Evolutionary conservation across 2,329 filamentous ascomycete genomes (phyloP).

Genomic region (Fusarium sp.): DNA sequence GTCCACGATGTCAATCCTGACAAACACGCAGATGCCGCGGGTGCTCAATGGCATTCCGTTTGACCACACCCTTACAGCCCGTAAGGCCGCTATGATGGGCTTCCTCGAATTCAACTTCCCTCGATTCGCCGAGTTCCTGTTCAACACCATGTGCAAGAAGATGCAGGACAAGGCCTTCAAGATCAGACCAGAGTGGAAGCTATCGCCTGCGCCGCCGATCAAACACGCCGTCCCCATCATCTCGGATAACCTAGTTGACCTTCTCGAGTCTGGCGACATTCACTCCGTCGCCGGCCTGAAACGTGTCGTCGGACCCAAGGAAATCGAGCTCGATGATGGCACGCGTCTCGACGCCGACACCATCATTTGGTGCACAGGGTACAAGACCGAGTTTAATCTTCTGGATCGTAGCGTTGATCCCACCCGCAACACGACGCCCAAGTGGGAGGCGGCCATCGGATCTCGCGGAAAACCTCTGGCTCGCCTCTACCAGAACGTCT

Average conservation of each 20-base stretch:
- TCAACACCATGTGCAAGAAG: constrained; percentile 43
- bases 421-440: constrained; percentile 42
- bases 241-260: constrained; percentile 48
- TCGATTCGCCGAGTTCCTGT: constrained; percentile 36
- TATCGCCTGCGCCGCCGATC: constrained; percentile 46
- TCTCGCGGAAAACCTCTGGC: constrained; percentile 51
- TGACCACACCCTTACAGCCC: constrained; percentile 54
- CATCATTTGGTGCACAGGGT: constrained; percentile 56
- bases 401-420: constrained; percentile 49
- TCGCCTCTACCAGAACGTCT: constrained; percentile 61
- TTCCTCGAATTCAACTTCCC: constrained; percentile 49
- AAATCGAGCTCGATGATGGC: constrained; percentile 52
- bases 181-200: constrained; percentile 49
- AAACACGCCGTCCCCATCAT: constrained; percentile 47
- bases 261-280: constrained; percentile 57
- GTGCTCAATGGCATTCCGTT: constrained; percentile 53
- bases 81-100: constrained; percentile 51
- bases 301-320: constrained; percentile 42
- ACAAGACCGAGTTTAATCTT: constrained; percentile 51
- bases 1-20: not conserved
- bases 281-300: constrained; percentile 50
- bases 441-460: constrained; percentile 45
- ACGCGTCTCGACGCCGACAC: constrained; percentile 47
- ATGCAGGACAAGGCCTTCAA: constrained; percentile 46
- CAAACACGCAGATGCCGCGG: constrained; percentile 45